Evolutionary conservation across 169 alveolate species (phyloP), one percentile per base, ranked within the genome.

Genomic region (Plasmodium adleri): DNA sequence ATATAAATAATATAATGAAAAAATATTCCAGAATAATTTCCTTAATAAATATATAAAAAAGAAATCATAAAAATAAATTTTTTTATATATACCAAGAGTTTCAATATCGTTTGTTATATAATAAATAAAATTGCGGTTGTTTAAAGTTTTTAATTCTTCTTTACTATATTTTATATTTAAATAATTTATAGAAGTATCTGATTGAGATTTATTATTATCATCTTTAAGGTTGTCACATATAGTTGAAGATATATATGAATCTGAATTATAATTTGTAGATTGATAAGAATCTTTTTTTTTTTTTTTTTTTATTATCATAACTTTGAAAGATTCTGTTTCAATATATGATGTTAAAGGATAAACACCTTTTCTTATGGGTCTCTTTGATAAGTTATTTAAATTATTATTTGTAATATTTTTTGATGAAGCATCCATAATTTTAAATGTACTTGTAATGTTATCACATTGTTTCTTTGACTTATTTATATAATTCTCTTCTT

Each of bases 21-120:
- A 62, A 15, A 80, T 71, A 80, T 80, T 80, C 91, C 91, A 80
- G 59, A 80, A 80, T 45, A 80, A 52, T 71, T 80, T 80, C 50
- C 76, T 66, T 17, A 80, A 71, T 72, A 80, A 32, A 59, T 80
- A 80, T n/a, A 80, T 59, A 72, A 86, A 86, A 62, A 86, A 86
- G 64, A 86, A 86, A 74, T 86, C 72, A 67, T 86, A 86, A 67
- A 71, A 86, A 66, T 86, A 86, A 12, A 72, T 86, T 45, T 73
- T 86, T 60, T 72, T 86, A 54, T 26, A 86, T 20, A 56, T 71
- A 39, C 72, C 59, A 32, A 86, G 60, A 72, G 59, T 45, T 45
- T 72, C 47, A 43, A 86, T 70, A 72, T 85, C 87, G 22, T 86
- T 52, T 4, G 88, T 60, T 62, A 86, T 71, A 60, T 86, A 47